These are phyloP conservation scores for Lactarius psammicola DNA, from an alignment of 768 basidiomycete genomes.

Conservation along the genomic window DNA sequence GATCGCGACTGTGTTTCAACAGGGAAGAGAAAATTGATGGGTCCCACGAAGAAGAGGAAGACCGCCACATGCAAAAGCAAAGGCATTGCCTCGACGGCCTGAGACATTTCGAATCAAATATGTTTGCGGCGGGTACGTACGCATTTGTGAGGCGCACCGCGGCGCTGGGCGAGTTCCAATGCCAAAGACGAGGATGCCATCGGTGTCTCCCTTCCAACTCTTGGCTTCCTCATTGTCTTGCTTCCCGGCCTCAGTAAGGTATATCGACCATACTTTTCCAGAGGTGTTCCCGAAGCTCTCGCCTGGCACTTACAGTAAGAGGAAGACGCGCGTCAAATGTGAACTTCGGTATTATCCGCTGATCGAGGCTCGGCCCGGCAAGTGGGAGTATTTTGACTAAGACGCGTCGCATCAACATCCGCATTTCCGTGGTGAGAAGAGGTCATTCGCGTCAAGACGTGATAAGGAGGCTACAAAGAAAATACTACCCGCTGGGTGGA, in stretches of 20 bases:
- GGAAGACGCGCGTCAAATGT: too few species aligned
- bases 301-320: background rate
- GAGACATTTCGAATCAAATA: background rate
- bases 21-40: background rate
- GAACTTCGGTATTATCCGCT: too few species aligned
- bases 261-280: too few species aligned
- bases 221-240: background rate
- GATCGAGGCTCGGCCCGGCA: too few species aligned
- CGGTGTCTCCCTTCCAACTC: conserved; percentile 7
- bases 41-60: conserved; percentile 1
- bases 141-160: background rate
- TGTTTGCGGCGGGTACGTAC: background rate
- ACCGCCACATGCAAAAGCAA: background rate
- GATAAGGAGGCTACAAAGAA: too few species aligned
- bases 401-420: too few species aligned
- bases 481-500: too few species aligned
- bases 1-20: background rate
- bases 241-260: conserved; percentile 4
- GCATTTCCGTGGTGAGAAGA: too few species aligned
- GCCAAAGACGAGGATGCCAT: conserved; percentile 8
- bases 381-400: too few species aligned
- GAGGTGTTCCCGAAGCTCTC: conserved; percentile 9
- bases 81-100: background rate
- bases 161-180: background rate
- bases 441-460: too few species aligned